These are phyloP conservation scores for Trichosporon ovoides DNA, from an alignment of 1,284 basidiomycete species.

Conservation along the genomic window DNA sequence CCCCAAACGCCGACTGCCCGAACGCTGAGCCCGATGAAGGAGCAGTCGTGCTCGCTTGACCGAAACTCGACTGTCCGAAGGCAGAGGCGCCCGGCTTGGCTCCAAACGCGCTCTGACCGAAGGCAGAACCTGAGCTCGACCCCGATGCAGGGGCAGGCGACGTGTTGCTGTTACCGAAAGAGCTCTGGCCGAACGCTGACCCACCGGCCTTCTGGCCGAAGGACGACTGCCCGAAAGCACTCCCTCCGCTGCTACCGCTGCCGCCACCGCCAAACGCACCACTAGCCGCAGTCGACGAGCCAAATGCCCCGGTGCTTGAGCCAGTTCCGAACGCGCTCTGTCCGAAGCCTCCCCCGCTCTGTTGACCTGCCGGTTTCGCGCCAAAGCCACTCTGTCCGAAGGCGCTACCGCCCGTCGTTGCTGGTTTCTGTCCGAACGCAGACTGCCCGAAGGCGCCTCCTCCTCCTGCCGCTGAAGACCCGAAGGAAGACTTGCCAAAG, in stretches of 20 bases:
- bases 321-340: constrained; percentile 12
- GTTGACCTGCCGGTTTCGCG: neutral
- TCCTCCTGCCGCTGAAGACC: constrained; percentile 13
- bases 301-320: neutral
- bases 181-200: constrained; percentile 9
- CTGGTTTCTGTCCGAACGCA: constrained; percentile 7
- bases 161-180: constrained; percentile 13
- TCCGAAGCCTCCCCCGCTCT: constrained; percentile 3
- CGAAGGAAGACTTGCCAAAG: constrained; percentile 5
- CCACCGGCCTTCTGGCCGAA: constrained; percentile 12
- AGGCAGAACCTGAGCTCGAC: constrained; percentile 1
- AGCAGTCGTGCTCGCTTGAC: neutral
- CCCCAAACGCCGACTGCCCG: constrained; percentile 26
- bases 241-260: neutral
- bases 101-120: constrained; percentile 15
- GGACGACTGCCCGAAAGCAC: constrained; percentile 10
- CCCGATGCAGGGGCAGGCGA: too few species aligned
- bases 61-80: constrained; percentile 10
- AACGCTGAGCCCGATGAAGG: neutral
- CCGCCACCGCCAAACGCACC: constrained; percentile 8
- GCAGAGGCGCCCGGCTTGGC: constrained; percentile 2
- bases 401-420: constrained; percentile 5
- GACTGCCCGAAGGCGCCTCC: constrained; percentile 10
- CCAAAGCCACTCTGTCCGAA: constrained; percentile 15
- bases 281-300: neutral